Percentiles rank a stretch among this genome's conserved stretches.
Conservation (phyloP, 495 filamentous ascomycete genomes). For the Podospora pseudocomata region DNA sequence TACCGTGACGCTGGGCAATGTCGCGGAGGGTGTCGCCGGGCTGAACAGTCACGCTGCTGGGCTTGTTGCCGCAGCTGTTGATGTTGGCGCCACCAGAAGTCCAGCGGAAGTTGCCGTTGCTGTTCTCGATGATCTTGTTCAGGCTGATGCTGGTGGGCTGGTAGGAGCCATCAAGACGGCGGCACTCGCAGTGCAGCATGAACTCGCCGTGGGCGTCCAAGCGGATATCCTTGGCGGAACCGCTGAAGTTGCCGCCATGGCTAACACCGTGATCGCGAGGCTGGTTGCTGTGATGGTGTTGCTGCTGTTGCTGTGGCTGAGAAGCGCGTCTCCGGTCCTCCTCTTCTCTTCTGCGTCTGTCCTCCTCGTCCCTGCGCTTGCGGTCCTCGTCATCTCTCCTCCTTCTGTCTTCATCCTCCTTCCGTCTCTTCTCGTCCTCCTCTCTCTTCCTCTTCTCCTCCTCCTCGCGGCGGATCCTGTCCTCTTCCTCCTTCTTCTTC, state of each 20-base stretch:
- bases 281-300: conserved; percentile 10
- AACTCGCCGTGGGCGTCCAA: conserved; percentile 33
- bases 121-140: conserved; percentile 33
- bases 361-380: conserved; percentile 2
- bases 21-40: conserved; percentile 35
- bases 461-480: conserved; percentile 37
- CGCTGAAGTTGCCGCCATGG: conserved; percentile 33
- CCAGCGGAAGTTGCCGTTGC: conserved; percentile 36
- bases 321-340: conserved; percentile 19
- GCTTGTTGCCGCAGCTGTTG: conserved; percentile 1
- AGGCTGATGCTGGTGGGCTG: conserved; percentile 33
- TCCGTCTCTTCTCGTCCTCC: conserved; percentile 15
- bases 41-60: conserved; percentile 27
- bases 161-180: conserved; percentile 27
- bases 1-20: conserved; percentile 27
- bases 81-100: conserved; percentile 12
- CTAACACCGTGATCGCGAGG: conserved; percentile 12
- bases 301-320: conserved; percentile 16
- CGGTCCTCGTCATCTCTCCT: background rate
- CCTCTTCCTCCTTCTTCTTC: conserved; percentile 20
- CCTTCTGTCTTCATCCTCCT: conserved; percentile 21
- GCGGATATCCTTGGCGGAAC: conserved; percentile 32
- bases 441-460: conserved; percentile 28
- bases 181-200: conserved; percentile 33
- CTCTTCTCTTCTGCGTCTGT: conserved; percentile 6